Percentiles rank a stretch among this genome's conserved stretches.
phyloP scores from a whole-genome alignment of 495 filamentous ascomycete genomes.

The Hyphodiscus hymeniophilus region DNA sequence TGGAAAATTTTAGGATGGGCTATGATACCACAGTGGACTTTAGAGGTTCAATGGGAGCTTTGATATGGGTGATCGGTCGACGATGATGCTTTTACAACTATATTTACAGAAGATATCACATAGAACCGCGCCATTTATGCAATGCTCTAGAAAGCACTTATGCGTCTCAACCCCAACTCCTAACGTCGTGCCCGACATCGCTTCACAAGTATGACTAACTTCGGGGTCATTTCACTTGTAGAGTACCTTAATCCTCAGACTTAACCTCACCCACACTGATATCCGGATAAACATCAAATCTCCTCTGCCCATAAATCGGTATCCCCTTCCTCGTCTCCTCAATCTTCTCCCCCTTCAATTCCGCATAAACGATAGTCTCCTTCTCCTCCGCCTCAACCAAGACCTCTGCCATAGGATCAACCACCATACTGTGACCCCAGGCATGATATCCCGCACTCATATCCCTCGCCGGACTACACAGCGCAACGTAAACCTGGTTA shows the following conservation, averaged over 20 bases:
- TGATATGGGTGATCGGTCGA: neutral
- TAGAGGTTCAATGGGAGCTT: neutral
- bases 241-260: constrained; percentile 18
- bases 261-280: constrained; percentile 46
- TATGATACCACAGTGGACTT: constrained; percentile 7
- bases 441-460: constrained; percentile 72
- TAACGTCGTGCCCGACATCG: too few species aligned
- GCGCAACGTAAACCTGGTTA: constrained; percentile 88
- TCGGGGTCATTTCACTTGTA: too few species aligned
- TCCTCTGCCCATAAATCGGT: constrained; percentile 73
- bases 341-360: constrained; percentile 63
- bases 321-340: constrained; percentile 74
- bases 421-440: constrained; percentile 83
- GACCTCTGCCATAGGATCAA: constrained; percentile 81
- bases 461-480: constrained; percentile 88
- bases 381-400: constrained; percentile 63
- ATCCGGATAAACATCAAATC: constrained; percentile 96
- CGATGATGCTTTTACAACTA: neutral
- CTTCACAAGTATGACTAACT: too few species aligned
- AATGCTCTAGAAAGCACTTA: too few species aligned
- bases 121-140: too few species aligned
- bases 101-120: neutral
- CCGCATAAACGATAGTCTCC: constrained; percentile 70
- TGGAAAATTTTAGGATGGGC: neutral
- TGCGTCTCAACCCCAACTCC: too few species aligned